Base-by-base conservation (phyloP, 2,329 filamentous ascomycete species). In the Fusarium mexicanum region DNA sequence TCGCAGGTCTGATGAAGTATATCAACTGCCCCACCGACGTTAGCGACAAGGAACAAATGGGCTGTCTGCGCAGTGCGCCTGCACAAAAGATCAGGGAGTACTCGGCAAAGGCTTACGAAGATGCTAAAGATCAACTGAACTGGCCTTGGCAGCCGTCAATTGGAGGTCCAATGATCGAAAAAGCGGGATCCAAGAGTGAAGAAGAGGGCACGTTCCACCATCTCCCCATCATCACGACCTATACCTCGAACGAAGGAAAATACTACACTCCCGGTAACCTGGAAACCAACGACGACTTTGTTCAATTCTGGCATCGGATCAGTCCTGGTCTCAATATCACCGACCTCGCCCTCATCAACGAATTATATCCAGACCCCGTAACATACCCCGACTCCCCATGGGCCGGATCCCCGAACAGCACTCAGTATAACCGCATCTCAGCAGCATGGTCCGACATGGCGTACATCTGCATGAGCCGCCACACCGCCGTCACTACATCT, bases 371-470 rank as follows among this genome's bases (percentile, higher is more conserved):
- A 18, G 64, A 67, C 3, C 64, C 64, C 0, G 24, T 33, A 14
- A 16, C 64, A 18, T 40, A 67, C 8, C 61, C 61, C 0, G 64
- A 67, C 10, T 67, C 64, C 11, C 61, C 61, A 6, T 67, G 64
- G 64, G 61, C 48, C 13, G 46, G 40, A 33, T 67, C 64, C 2
- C 64, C 64, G 0, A 67, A 67, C 5, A 67, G 64, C 40, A 67
- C 61, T 0, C 64, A 67, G 31, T 67, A 67, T 33, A 67, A 67
- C 11, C 64, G 64, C 5, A 67, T 67, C 17, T 67, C 64, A 22
- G 64, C 64, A 7, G 53, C 64, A 12, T 67, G 64, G 64, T 67
- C 64, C 5, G 64, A 67, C 13, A 67, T 67, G 64, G 61, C 64
- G 1, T 67, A 67, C 10, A 67, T 67, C 8, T 67, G 64, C 9